These are phyloP conservation scores for Dendrobium chrysotoxum DNA, from an alignment of 106 monocot species.

Conservation along the genomic window DNA sequence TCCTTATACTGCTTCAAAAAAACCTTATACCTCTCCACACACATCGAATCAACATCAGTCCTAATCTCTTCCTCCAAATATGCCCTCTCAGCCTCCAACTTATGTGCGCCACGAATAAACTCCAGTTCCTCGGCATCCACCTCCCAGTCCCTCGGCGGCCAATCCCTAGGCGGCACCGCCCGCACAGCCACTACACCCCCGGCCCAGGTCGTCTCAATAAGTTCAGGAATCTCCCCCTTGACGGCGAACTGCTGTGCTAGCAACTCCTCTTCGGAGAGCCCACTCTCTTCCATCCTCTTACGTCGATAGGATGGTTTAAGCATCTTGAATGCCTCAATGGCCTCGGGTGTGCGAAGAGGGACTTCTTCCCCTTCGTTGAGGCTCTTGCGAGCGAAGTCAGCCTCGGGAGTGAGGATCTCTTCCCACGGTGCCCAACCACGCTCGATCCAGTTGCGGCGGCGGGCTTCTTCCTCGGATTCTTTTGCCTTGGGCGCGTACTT, in stretches of 20 bases:
- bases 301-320: slow-evolving; percentile 72
- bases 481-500: slow-evolving; percentile 40
- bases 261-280: slow-evolving; percentile 63
- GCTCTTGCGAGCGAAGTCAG: slow-evolving; percentile 80
- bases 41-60: slow-evolving; percentile 35
- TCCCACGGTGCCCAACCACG: slow-evolving; percentile 99
- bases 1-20: slow-evolving; percentile 96
- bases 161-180: slow-evolving; percentile 81
- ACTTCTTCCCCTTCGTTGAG: slow-evolving; percentile 95
- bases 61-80: slow-evolving; percentile 32
- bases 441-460: slow-evolving; percentile 76
- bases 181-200: slow-evolving; percentile 50
- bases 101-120: slow-evolving; percentile 73
- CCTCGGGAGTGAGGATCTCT: slow-evolving; percentile 85
- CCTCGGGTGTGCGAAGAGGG: slow-evolving; percentile 71
- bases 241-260: slow-evolving; percentile 45
- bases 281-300: slow-evolving; percentile 69
- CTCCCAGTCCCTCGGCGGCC: slow-evolving; percentile 94
- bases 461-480: slow-evolving; percentile 72
- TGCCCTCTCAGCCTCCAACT: slow-evolving; percentile 45
- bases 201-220: slow-evolving; percentile 60
- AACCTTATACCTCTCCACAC: slow-evolving; percentile 73
- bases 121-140: slow-evolving; percentile 77
- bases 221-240: slow-evolving; percentile 71
- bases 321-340: slow-evolving; percentile 85